Conservation (phyloP, 352 stramenopile species). For the Albugo laibachii region DNA sequence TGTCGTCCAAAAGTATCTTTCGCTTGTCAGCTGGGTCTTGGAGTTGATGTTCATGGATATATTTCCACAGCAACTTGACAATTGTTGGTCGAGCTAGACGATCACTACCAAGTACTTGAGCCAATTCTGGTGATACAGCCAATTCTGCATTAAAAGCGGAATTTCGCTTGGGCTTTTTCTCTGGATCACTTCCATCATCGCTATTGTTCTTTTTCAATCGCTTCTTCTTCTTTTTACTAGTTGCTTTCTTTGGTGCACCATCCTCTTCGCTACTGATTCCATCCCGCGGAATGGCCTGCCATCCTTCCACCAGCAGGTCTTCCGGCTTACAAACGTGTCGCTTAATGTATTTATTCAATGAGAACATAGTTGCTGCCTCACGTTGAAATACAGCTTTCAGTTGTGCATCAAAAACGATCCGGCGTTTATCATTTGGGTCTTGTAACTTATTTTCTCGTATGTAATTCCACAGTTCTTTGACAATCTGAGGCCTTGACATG, state of each 20-base stretch:
- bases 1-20: slow-evolving; percentile 83
- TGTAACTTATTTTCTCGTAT: slow-evolving; percentile 90
- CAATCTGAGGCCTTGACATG: slow-evolving; percentile 83
- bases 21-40: slow-evolving; percentile 90
- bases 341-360: slow-evolving; percentile 80
- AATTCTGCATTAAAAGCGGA: slow-evolving; percentile 66
- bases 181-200: slow-evolving; percentile 19
- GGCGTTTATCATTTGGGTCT: slow-evolving; percentile 86
- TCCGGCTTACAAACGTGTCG: slow-evolving; percentile 59
- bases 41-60: slow-evolving; percentile 88
- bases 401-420: slow-evolving; percentile 82
- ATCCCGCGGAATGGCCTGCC: slow-evolving; percentile 53
- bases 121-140: slow-evolving; percentile 53
- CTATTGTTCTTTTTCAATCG: slow-evolving; percentile 1
- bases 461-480: slow-evolving; percentile 94
- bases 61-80: slow-evolving; percentile 90
- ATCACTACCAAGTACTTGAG: slow-evolving; percentile 54
- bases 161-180: slow-evolving; percentile 29
- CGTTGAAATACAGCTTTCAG: slow-evolving; percentile 62
- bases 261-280: slow-evolving; percentile 71
- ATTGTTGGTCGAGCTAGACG: slow-evolving; percentile 80
- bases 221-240: slow-evolving; percentile 3
- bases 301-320: slow-evolving; percentile 36
- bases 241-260: slow-evolving; percentile 31
- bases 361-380: slow-evolving; percentile 78